Percentiles rank a stretch among this genome's conserved stretches.
Conservation (phyloP, 2,329 filamentous ascomycete genomes). For the Trichoderma atrobrunneum region DNA sequence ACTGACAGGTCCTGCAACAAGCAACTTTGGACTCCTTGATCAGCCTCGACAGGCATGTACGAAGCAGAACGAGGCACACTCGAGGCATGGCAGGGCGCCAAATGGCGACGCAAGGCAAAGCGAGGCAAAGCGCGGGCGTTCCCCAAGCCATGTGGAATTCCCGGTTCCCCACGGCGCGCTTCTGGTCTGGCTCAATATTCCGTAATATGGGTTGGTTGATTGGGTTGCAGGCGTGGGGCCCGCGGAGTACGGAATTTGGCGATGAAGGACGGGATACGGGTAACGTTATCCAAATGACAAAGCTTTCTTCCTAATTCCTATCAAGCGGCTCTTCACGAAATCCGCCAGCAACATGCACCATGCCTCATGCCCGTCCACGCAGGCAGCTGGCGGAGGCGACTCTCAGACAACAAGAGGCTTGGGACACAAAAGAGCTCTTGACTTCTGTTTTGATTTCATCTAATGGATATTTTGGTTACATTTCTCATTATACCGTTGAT, state of each 20-base stretch:
- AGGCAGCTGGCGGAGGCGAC: not conserved
- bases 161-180: not conserved
- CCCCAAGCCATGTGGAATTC: constrained; percentile 7
- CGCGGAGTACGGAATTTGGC: not conserved
- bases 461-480: not conserved
- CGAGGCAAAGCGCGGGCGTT: not conserved
- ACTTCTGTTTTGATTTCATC: not conserved
- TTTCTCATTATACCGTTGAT: not conserved
- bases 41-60: not conserved
- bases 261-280: not conserved
- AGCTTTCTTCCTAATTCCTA: not conserved
- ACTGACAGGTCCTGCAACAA: not conserved
- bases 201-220: not conserved
- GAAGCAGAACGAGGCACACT: not conserved
- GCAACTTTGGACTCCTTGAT: not conserved
- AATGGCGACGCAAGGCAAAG: not conserved
- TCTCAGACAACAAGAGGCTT: no score
- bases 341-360: not conserved
- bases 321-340: not conserved
- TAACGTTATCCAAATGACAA: not conserved
- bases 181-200: not conserved
- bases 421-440: not conserved
- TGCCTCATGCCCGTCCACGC: not conserved
- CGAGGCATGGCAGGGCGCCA: not conserved
- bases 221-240: constrained; percentile 2